Conservation (phyloP, 768 basidiomycete species). For the Lentinula sp. region DNA sequence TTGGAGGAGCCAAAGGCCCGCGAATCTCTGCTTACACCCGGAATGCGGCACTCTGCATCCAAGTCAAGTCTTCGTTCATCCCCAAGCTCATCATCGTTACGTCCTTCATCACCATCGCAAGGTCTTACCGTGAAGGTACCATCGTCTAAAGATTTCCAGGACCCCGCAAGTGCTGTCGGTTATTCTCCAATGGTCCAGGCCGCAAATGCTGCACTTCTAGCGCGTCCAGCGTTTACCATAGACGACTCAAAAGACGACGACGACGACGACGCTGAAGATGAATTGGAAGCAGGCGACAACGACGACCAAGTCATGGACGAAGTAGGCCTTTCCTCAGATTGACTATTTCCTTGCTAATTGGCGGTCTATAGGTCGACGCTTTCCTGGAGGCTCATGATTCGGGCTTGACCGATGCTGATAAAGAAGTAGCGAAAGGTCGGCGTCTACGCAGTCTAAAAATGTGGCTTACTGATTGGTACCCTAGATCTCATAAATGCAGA, state of each 20-base stretch:
- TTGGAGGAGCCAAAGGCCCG: slow-evolving; percentile 85
- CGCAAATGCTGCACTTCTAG: slow-evolving; percentile 80
- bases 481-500: slow-evolving; percentile 57
- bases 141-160: slow-evolving; percentile 7
- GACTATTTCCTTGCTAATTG: slow-evolving; percentile 3
- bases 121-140: slow-evolving; percentile 47
- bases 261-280: slow-evolving; percentile 58
- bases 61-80: slow-evolving; percentile 40
- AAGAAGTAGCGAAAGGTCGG: slow-evolving; percentile 70
- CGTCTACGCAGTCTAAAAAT: slow-evolving; percentile 1
- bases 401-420: slow-evolving; percentile 74
- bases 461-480: slow-evolving; percentile 9
- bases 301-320: slow-evolving; percentile 87
- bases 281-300: slow-evolving; percentile 47
- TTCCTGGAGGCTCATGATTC: slow-evolving; percentile 93
- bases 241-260: slow-evolving; percentile 89
- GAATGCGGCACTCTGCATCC: slow-evolving; percentile 53
- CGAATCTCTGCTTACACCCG: slow-evolving; percentile 76
- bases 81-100: slow-evolving; percentile 26
- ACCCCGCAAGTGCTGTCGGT: neutral
- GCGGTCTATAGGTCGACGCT: slow-evolving; percentile 64
- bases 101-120: slow-evolving; percentile 34
- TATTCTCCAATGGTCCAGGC: slow-evolving; percentile 57
- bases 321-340: slow-evolving; percentile 31
- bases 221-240: slow-evolving; percentile 93